Percentiles rank a stretch among this genome's conserved stretches.
These are phyloP conservation scores for Vitis amurensis DNA, from an alignment of 164 flowering plant genomes.

Conservation along the genomic window DNA sequence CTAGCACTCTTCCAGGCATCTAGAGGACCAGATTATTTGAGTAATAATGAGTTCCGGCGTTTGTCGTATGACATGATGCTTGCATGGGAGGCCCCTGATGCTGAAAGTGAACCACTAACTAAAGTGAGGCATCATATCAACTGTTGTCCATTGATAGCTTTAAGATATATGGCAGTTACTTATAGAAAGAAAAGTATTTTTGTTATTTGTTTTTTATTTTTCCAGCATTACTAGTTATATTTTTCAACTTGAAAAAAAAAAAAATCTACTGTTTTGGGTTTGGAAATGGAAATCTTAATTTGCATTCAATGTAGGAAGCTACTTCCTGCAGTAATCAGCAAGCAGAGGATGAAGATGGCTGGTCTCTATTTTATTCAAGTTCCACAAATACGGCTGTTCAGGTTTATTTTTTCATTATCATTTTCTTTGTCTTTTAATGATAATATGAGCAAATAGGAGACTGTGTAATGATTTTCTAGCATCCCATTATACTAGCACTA, in stretches of 20 bases:
- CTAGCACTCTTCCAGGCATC: constrained; percentile 41
- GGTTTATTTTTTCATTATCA: constrained; percentile 36
- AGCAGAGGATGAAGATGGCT: constrained; percentile 64
- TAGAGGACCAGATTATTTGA: constrained; percentile 46
- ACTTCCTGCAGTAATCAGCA: constrained; percentile 33
- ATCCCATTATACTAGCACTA: background rate
- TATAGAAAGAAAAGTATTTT: background rate
- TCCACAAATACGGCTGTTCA: constrained; percentile 81
- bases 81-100: constrained; percentile 78
- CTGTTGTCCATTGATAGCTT: constrained; percentile 15
- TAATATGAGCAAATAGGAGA: background rate
- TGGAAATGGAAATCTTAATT: constrained; percentile 2
- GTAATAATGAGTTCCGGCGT: constrained; percentile 64
- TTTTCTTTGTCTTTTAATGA: background rate
- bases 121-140: constrained; percentile 39
- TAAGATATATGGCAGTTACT: background rate
- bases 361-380: constrained; percentile 74
- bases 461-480: background rate
- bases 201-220: background rate
- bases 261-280: background rate
- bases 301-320: constrained; percentile 38
- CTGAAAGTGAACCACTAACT: constrained; percentile 28
- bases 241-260: too few relatives aligned
- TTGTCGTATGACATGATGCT: constrained; percentile 89
- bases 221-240: too few relatives aligned